Base-by-base conservation (phyloP, 2,329 filamentous ascomycete species). In the Diplodia corticola region DNA sequence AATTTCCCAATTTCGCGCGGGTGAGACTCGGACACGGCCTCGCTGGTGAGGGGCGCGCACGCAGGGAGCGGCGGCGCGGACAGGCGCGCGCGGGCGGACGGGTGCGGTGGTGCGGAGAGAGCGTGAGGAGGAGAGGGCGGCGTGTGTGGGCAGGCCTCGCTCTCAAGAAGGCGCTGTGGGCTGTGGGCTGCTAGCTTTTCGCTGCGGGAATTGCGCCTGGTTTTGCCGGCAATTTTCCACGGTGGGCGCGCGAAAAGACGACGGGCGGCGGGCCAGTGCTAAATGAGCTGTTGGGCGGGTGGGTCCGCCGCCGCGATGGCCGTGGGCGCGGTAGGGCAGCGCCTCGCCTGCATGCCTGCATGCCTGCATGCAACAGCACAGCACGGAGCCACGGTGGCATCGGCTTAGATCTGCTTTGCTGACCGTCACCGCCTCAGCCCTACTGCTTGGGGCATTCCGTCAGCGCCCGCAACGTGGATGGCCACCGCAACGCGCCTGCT, bases 131-230 rank as follows among this genome's bases (percentile, higher is more conserved):
- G 50, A 24, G 28, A 50, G 44, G 22, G 60, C 22, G 24, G 61
- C 13, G 49, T 22, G 54, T 57, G 54, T 44, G 35, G 35, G 54
- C 55, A 22, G 55, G 55, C 55, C 55, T 28, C 50, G 51, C 37
- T 37, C 50, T 53, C 37, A 54, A 54, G 61, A 54, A 53, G 61
- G 50, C 33, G 46, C 60, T n/a, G 48, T 51, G 60, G 48, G 46
- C 60, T n/a, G 48, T 51, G 60, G 48, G 35, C 24, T 54, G 49
- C 63, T 55, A 55, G 63, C 63, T 64, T 64, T 64, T 55, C 24
- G 50, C 35, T 64, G 63, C 63, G 63, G 35, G 63, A 64, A 64
- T 64, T 64, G 61, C 49, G 48, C 59, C 35, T n/a, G 37, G 50
- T 64, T 64, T 46, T 63, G 35, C 63, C 63, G 63, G 35, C 35